Evolutionary conservation across 306 rosid genomes (phyloP).

Genomic region (Gynostemma pentaphyllum): DNA sequence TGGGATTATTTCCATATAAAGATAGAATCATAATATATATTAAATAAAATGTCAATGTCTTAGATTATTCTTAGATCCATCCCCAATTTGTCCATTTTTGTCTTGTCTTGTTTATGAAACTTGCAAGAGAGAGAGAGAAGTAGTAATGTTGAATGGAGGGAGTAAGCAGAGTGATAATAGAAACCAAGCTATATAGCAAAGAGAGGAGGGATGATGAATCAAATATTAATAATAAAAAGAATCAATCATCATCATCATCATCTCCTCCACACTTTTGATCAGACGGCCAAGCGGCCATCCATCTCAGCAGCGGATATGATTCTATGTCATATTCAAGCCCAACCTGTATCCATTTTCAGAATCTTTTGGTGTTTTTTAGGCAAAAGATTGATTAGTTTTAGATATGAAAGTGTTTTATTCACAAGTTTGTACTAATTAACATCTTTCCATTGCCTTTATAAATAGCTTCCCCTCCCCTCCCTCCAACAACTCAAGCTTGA

Average conservation of each 20-base stretch:
- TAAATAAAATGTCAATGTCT: conserved; percentile 4
- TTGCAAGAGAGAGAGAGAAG: neutral
- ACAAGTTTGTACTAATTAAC: neutral
- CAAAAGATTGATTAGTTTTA: neutral
- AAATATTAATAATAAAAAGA: too few species aligned
- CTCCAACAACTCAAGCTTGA: conserved; percentile 5
- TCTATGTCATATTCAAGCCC: conserved; percentile 5
- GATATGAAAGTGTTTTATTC: too few species aligned
- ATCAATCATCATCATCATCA: too few species aligned
- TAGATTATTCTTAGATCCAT: conserved; percentile 4
- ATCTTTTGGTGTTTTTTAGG: neutral
- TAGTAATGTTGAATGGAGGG: too few species aligned
- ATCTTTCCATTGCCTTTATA: neutral
- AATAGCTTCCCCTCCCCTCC: neutral
- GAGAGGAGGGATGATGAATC: neutral
- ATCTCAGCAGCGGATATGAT: conserved; percentile 1
- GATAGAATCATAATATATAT: neutral
- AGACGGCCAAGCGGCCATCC: neutral
- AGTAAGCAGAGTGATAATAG: neutral
- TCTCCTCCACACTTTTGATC: conserved; percentile 5
- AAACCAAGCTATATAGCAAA: neutral
- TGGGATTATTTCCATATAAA: neutral
- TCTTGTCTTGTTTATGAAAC: neutral
- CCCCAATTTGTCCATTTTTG: conserved; percentile 3
- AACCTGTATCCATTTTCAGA: neutral